Percentiles rank a stretch among this genome's conserved stretches.
These are phyloP conservation scores for Rhodotorula diobovata DNA, from an alignment of 768 basidiomycete genomes.

Conservation along the genomic window DNA sequence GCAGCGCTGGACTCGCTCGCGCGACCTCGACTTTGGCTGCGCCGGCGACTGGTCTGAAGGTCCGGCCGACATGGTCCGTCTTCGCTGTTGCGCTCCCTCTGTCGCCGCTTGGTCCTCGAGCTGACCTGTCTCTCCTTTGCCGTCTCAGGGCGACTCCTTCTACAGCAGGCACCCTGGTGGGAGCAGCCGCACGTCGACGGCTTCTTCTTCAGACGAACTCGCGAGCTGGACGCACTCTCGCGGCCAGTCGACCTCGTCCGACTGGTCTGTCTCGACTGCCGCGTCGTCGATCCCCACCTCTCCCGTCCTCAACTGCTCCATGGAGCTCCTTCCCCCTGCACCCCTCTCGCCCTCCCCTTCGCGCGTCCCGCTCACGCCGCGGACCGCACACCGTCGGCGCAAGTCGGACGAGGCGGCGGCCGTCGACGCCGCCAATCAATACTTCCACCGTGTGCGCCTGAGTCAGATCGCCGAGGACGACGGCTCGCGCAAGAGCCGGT, in stretches of 20 bases:
- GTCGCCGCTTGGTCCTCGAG: background rate
- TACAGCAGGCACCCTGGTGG: conserved; percentile 14
- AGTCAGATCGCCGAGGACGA: conserved; percentile 32
- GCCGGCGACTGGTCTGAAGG: conserved; percentile 28
- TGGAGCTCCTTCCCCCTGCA: background rate
- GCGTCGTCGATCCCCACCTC: conserved; percentile 29
- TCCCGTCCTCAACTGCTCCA: background rate
- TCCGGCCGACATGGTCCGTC: conserved; percentile 29
- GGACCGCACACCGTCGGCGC: conserved; percentile 9
- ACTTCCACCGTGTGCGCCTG: conserved; percentile 27
- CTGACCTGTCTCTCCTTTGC: background rate
- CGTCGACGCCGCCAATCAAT: conserved; percentile 28
- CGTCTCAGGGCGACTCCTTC: conserved; percentile 13
- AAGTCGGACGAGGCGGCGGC: conserved; percentile 16
- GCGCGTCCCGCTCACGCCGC: conserved; percentile 25
- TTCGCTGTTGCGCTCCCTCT: background rate
- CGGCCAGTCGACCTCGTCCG: conserved; percentile 28
- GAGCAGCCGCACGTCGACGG: conserved; percentile 9
- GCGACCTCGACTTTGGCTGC: conserved; percentile 35
- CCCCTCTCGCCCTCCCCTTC: conserved; percentile 7
- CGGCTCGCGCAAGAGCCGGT: background rate
- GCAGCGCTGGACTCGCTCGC: background rate
- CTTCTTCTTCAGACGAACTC: conserved; percentile 18
- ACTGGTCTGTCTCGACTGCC: conserved; percentile 17
- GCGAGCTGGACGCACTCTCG: conserved; percentile 26